These are phyloP conservation scores for Penicillium simplicissimum DNA, from an alignment of 495 filamentous ascomycete species.

Conservation along the genomic window DNA sequence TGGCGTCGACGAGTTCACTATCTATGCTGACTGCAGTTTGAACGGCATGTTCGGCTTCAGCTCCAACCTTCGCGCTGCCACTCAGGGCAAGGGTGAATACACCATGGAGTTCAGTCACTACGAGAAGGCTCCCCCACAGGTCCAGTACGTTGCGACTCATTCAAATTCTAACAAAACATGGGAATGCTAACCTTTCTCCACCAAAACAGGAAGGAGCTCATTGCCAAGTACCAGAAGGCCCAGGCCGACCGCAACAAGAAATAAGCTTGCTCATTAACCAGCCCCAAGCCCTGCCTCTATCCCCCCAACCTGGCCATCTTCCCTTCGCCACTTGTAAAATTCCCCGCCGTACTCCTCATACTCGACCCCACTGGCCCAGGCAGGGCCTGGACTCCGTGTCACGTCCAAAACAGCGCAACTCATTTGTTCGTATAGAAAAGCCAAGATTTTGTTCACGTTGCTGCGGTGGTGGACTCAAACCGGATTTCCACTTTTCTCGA, in stretches of 20 bases:
- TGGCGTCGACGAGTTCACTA: conserved; percentile 92
- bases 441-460: neutral
- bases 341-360: conserved; percentile 6
- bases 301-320: conserved; percentile 9
- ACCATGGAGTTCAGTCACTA: conserved; percentile 99
- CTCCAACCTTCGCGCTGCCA: conserved; percentile 83
- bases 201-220: conserved; percentile 73
- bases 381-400: conserved; percentile 14
- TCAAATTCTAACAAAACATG: neutral
- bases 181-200: conserved; percentile 17
- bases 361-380: conserved; percentile 4
- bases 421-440: conserved; percentile 7
- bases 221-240: conserved; percentile 85
- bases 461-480: conserved; percentile 12
- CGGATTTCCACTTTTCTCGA: conserved; percentile 23
- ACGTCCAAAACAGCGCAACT: conserved; percentile 10
- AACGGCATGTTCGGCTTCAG: conserved; percentile 98
- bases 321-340: conserved; percentile 25
- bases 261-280: conserved; percentile 35
- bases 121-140: conserved; percentile 76
- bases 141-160: conserved; percentile 68
- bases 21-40: conserved; percentile 87
- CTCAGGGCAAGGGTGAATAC: conserved; percentile 99
- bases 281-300: conserved; percentile 11
- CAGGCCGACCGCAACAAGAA: conserved; percentile 73